Percentiles rank a stretch among this genome's conserved stretches.
These are phyloP conservation scores for Bruguiera hainesii DNA, from an alignment of 441 rosid species.

Conservation along the genomic window DNA sequence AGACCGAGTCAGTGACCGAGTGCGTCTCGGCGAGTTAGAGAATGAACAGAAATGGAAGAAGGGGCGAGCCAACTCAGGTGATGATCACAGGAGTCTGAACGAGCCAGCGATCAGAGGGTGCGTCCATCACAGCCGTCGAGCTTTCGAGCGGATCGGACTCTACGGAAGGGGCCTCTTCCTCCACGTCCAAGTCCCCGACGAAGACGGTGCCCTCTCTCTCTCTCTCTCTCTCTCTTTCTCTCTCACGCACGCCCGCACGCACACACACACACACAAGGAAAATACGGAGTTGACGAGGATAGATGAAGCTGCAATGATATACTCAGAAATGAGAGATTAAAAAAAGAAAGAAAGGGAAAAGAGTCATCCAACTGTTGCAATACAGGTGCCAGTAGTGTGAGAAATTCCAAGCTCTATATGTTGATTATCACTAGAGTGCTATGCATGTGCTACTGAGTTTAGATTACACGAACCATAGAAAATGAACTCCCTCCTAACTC, in stretches of 20 bases:
- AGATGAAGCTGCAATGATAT: no score
- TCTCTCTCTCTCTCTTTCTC: conserved; percentile 20
- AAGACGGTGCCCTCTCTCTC: conserved; percentile 57
- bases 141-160: conserved; percentile 73
- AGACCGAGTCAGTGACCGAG: not conserved
- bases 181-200: conserved; percentile 87
- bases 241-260: not conserved
- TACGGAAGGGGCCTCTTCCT: conserved; percentile 71
- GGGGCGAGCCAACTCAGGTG: conserved; percentile 59
- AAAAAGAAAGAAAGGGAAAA: no score
- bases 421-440: conserved; percentile 5
- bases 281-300: no score
- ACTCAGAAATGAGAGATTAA: no score
- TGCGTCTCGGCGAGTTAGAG: no score
- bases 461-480: conserved; percentile 11
- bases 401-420: conserved; percentile 7
- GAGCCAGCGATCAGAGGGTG: no score
- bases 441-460: conserved; percentile 12
- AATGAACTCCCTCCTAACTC: conserved; percentile 14
- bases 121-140: conserved; percentile 74
- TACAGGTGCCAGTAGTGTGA: not conserved
- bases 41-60: conserved; percentile 31
- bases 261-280: no score
- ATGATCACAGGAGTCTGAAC: conserved; percentile 51
- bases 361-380: conserved; percentile 12